Evolutionary conservation across 2,329 filamentous ascomycete species (phyloP), one percentile per base, ranked within the genome.

Genomic region (Neopestalotiopsis sp.): DNA sequence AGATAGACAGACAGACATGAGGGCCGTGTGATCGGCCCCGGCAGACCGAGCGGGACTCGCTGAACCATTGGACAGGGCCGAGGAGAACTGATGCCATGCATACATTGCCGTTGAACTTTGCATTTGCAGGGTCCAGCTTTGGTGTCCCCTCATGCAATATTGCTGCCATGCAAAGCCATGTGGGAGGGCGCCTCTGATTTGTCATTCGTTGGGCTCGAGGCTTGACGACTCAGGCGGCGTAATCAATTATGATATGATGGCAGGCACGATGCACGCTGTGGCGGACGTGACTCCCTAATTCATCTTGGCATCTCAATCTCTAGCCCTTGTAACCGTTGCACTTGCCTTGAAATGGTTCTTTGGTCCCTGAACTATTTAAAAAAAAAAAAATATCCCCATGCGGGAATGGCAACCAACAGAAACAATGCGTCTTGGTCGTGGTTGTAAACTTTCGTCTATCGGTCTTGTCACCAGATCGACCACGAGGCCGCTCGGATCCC

Each of bases 11-110:
- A 34, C 30, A 28, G 28, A 20, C 59, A 62, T 28, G n/a, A 12
- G 59, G 9, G 30, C 59, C 59, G n/a, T 40, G 59, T 62, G n/a
- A 40, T 40, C 32, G n/a, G 32, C 30, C 32, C 34, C 59, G 59
- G 13, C 13, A 62, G n/a, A 30, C 59, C n/a, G 32, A 34, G 32
- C 20, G 28, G 14, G 24, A 28, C 24, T 28, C 24, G 24, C 24
- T 28, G 24, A 38, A 38, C 14, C 34, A 62, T 62, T 62, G 59
- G 59, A 62, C 59, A 34, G 59, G 57, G 57, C 59, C 59, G 30
- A 34, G 34, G 24, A 40, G 30, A 14, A 62, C 30, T 34, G 32
- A 20, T 62, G 24, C 24, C 24, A 28, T 28, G 10, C 34, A 38
- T 38, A 38, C 34, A 38, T 38, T 38, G 34, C 59, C n/a, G n/a